Conservation (phyloP, 2,329 filamentous ascomycete genomes). For the Colletotrichum sp. region DNA sequence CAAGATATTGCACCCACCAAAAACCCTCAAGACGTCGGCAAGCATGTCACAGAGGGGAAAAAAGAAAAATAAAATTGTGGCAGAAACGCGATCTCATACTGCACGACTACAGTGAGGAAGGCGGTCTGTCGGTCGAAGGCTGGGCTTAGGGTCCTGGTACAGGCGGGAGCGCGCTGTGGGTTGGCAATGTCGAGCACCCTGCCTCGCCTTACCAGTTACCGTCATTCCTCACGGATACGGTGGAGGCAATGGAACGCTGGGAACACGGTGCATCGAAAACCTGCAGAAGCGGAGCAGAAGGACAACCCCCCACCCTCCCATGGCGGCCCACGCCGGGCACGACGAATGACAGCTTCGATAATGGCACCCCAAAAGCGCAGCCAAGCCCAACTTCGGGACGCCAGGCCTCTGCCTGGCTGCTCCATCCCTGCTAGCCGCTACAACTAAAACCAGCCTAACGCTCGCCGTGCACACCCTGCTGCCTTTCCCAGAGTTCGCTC, state of each 20-base stretch:
- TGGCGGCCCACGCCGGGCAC: background rate
- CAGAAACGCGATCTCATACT: conserved; percentile 2
- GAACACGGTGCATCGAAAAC: conserved; percentile 17
- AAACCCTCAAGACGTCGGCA: background rate
- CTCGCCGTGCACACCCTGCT: conserved; percentile 9
- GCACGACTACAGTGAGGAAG: background rate
- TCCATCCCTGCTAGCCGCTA: conserved; percentile 16
- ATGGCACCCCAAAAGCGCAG: background rate
- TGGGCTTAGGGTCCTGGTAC: background rate
- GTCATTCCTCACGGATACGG: background rate
- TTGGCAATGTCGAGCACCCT: background rate
- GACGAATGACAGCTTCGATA: conserved; percentile 12
- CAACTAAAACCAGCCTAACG: conserved; percentile 18
- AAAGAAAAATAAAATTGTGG: background rate
- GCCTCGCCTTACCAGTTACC: background rate
- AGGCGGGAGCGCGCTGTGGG: background rate
- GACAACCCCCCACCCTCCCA: background rate
- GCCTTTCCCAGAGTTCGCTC: conserved; percentile 12
- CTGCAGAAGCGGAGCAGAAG: conserved; percentile 14
- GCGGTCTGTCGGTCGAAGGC: background rate
- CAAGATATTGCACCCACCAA: background rate
- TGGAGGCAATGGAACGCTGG: conserved; percentile 11
- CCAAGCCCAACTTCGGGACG: conserved; percentile 12
- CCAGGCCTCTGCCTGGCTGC: background rate
- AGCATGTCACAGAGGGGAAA: background rate